These are phyloP conservation scores for Phyllachora maydis DNA, from an alignment of 2,329 filamentous ascomycete genomes.

Conservation along the genomic window DNA sequence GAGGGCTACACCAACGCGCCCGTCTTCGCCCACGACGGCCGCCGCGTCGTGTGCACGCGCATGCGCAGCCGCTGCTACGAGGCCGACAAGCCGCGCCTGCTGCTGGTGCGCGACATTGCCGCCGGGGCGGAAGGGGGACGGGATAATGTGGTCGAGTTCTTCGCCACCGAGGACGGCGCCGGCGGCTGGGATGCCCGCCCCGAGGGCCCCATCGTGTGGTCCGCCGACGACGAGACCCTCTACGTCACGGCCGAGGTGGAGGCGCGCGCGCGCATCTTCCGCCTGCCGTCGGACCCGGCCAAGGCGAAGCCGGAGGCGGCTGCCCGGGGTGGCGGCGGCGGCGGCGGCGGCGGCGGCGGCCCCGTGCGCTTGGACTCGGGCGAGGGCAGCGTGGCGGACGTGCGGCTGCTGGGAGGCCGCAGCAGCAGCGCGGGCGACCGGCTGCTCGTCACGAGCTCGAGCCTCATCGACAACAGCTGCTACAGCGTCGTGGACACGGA, in stretches of 20 bases:
- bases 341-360: no score
- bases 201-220: conserved; percentile 33
- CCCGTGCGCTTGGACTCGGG: conserved; percentile 17
- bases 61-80: conserved; percentile 68
- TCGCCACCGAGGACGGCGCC: conserved; percentile 36
- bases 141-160: conserved; percentile 40
- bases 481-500: conserved; percentile 43
- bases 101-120: conserved; percentile 40
- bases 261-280: conserved; percentile 41
- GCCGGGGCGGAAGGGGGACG: no score
- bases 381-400: conserved; percentile 31
- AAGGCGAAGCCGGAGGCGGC: no score
- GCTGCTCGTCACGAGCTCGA: conserved; percentile 47
- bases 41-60: conserved; percentile 52
- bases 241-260: conserved; percentile 56
- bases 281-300: conserved; percentile 31
- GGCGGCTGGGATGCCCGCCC: conserved; percentile 40
- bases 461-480: conserved; percentile 50
- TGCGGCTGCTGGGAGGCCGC: conserved; percentile 26
- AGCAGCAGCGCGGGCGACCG: no score
- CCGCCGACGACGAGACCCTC: conserved; percentile 38
- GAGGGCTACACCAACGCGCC: conserved; percentile 46
- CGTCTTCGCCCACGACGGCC: conserved; percentile 54
- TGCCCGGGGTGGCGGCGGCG: no score
- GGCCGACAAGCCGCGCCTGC: conserved; percentile 50